phyloP scores from a whole-genome alignment of 208 protist species.

The Crithidia mellificae region DNA sequence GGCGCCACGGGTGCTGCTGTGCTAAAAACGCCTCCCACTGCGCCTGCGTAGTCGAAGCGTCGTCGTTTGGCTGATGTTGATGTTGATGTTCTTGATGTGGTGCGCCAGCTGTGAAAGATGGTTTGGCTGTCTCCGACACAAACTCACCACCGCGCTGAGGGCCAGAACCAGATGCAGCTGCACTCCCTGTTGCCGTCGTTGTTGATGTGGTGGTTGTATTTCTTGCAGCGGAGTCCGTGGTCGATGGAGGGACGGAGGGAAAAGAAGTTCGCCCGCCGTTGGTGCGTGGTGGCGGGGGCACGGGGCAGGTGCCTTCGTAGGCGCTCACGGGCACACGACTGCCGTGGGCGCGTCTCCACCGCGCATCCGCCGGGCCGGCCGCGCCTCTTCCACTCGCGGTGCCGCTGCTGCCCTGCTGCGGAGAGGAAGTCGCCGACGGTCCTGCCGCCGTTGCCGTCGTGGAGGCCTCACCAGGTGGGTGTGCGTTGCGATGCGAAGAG shows the following conservation, averaged over 20 bases:
- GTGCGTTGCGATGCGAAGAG: conserved; percentile 15
- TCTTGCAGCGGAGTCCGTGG: too few relatives aligned
- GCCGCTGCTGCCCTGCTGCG: too few relatives aligned
- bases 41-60: conserved; percentile 10
- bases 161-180: too few relatives aligned
- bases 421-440: too few relatives aligned
- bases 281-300: conserved; percentile 14
- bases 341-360: conserved; percentile 63
- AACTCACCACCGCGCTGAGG: too few relatives aligned
- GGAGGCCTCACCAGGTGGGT: too few relatives aligned
- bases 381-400: too few relatives aligned
- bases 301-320: conserved; percentile 34
- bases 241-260: not conserved
- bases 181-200: too few relatives aligned
- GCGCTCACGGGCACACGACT: conserved; percentile 67
- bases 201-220: too few relatives aligned
- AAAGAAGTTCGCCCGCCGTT: not conserved
- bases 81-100: not conserved
- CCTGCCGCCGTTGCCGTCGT: too few relatives aligned
- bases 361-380: conserved; percentile 39
- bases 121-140: too few relatives aligned
- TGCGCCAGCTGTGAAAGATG: too few relatives aligned
- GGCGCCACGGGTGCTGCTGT: conserved; percentile 21
- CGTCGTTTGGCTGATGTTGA: not conserved
- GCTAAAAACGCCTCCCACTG: conserved; percentile 19